phyloP scores from a whole-genome alignment of 805 yeast species.

The Saturnispora kantuleensis region DNA sequence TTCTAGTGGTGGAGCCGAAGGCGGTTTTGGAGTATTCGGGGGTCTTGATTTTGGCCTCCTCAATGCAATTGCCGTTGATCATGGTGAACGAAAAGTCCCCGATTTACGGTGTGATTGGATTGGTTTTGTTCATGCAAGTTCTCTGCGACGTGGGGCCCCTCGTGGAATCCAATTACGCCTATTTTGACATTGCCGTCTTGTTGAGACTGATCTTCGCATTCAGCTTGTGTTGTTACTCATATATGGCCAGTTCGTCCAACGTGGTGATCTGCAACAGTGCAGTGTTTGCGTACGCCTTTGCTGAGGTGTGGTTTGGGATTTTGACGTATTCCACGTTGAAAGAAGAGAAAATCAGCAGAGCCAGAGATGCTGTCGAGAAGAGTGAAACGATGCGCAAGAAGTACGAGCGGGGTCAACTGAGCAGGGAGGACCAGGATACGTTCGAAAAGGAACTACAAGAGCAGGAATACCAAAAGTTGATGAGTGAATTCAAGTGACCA shows the following conservation, averaged over 20 bases:
- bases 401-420: constrained; percentile 22
- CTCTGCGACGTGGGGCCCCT: constrained; percentile 52
- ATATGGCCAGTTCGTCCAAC: constrained; percentile 29
- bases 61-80: constrained; percentile 27
- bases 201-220: constrained; percentile 43
- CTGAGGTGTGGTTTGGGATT: constrained; percentile 64
- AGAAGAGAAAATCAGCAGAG: constrained; percentile 49
- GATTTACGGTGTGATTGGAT: constrained; percentile 37
- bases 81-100: constrained; percentile 25
- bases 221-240: constrained; percentile 38
- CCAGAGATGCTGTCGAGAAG: constrained; percentile 24
- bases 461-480: constrained; percentile 24
- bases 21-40: constrained; percentile 23
- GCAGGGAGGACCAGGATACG: constrained; percentile 14
- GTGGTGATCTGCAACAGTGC: constrained; percentile 49
- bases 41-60: constrained; percentile 20
- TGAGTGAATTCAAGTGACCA: constrained; percentile 21
- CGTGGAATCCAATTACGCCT: constrained; percentile 32
- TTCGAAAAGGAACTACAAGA: constrained; percentile 20
- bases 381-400: constrained; percentile 18
- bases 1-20: constrained; percentile 18
- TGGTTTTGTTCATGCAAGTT: constrained; percentile 36
- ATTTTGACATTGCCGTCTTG: constrained; percentile 55
- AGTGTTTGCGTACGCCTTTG: constrained; percentile 47
- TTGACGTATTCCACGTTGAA: constrained; percentile 50